phyloP scores from a whole-genome alignment of 176 grass and related monocot species.

The Urochloa ruziziensis region DNA sequence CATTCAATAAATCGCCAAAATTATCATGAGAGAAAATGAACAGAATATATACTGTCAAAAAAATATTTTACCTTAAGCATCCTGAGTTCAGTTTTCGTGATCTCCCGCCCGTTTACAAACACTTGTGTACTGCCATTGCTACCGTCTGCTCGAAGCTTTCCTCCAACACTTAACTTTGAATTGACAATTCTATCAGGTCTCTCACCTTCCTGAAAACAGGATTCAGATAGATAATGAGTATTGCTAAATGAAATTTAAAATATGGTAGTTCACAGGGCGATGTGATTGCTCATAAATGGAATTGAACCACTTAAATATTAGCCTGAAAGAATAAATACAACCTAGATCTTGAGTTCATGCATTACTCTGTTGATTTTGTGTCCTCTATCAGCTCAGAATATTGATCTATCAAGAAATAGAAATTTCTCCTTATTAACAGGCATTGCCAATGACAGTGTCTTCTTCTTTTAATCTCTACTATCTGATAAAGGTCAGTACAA shows the following conservation, averaged over 20 bases:
- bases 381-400: background rate
- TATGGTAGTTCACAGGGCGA: background rate
- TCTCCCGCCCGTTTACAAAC: conserved; percentile 68
- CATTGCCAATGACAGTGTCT: no score
- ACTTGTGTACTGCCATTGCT: conserved; percentile 75
- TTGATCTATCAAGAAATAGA: background rate
- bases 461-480: background rate
- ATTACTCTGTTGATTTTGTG: background rate
- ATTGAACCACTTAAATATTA: background rate
- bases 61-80: conserved; percentile 52
- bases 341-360: background rate
- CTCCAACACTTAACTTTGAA: conserved; percentile 66
- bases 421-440: background rate
- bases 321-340: background rate
- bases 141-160: conserved; percentile 50
- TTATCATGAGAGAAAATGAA: background rate
- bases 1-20: background rate
- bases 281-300: background rate
- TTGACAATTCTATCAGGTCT: conserved; percentile 62
- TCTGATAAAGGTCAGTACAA: background rate
- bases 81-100: conserved; percentile 63
- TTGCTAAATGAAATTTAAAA: background rate
- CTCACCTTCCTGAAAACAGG: conserved; percentile 50
- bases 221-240: background rate
- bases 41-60: background rate